Base-by-base conservation (phyloP, 2,329 filamentous ascomycete species). In the Aspergillus luchuensis region DNA sequence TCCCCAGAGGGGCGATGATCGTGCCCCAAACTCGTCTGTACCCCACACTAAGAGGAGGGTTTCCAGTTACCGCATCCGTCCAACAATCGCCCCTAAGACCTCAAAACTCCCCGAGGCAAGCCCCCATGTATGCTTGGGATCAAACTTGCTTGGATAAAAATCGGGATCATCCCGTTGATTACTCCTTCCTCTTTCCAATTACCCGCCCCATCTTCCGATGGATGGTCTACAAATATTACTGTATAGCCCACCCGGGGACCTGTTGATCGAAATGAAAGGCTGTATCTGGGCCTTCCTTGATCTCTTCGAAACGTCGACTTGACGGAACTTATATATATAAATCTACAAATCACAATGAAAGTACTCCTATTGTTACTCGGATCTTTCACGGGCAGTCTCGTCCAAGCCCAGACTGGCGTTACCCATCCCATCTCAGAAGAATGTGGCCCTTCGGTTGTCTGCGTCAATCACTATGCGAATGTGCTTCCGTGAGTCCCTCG, bases 401-500 rank as follows among this genome's bases (percentile, higher is more conserved):
- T 58, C 28, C 51, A 50, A 43, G 67, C 68, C 8, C 72, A 74
- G 57, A 65, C 63, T 1, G 71, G 73, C 19, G 64, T 69, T 25
- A 67, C 65, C n/a, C 54, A 53, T 17, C 72, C 73, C 5, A 61
- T 76, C 23, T 71, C 69, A n/a, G 64, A 72, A 58, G 28, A 61
- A 6, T 75, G 73, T 59, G 68, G 67, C 25, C 63, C 63, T 19
- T 72, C 70, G 49, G 67, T 78, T 19, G 71, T 76, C 45, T 79
- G 76, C 60, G 64, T 79, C 48, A 74, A 78, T 43, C 71, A 70
- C 60, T 79, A 78, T 69, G 76, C 63, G 8, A 67, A 66, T 64
- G 62, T 67, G 8, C 57, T 67, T 15, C 60, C 65, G 63, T 72
- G 60, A 63, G 70, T 57, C 17, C 5, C 36, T 15, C 41, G 10